Evolutionary conservation across 208 protist genomes (phyloP).

Genomic region (Wallacemonas collosoma): DNA sequence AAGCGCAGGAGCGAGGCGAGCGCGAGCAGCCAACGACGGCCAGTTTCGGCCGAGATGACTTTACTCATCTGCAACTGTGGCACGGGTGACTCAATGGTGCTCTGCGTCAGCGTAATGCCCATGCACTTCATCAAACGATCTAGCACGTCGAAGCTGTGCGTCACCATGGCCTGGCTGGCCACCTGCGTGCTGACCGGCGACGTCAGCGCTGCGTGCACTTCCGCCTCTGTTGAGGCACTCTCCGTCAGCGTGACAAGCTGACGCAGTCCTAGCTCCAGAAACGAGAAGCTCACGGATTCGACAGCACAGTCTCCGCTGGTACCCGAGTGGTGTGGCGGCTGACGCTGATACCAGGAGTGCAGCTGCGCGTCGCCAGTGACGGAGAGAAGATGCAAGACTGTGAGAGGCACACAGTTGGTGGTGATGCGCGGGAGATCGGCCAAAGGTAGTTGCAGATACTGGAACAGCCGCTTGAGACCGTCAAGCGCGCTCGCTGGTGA

Average conservation of each 20-base stretch:
- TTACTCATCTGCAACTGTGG: slow-evolving; percentile 12
- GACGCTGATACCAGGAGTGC: slow-evolving; percentile 37
- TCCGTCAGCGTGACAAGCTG: slow-evolving; percentile 49
- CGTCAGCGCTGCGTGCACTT: slow-evolving; percentile 23
- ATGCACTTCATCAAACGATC: slow-evolving; percentile 42
- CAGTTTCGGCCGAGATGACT: slow-evolving; percentile 33
- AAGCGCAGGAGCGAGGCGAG: slow-evolving; percentile 65
- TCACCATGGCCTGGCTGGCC: slow-evolving; percentile 32
- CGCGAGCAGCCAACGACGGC: slow-evolving; percentile 70
- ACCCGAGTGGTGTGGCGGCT: too few species aligned
- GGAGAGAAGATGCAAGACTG: slow-evolving; percentile 68
- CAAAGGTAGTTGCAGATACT: slow-evolving; percentile 15
- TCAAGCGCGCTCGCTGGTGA: slow-evolving; percentile 14
- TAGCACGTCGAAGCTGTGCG: slow-evolving; percentile 37
- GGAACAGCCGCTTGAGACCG: slow-evolving; percentile 20
- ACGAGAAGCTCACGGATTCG: slow-evolving; percentile 30
- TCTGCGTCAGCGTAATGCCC: slow-evolving; percentile 9
- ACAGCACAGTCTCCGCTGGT: not conserved
- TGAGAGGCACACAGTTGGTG: slow-evolving; percentile 28
- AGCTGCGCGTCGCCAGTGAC: slow-evolving; percentile 66
- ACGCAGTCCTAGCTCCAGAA: slow-evolving; percentile 44
- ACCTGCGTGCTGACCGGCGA: slow-evolving; percentile 25
- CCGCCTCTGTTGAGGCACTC: slow-evolving; percentile 21
- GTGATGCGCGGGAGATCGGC: slow-evolving; percentile 27
- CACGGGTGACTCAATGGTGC: slow-evolving; percentile 26